Evolutionary conservation across 2,329 filamentous ascomycete genomes (phyloP).

Genomic region (Cryphonectria radicalis): DNA sequence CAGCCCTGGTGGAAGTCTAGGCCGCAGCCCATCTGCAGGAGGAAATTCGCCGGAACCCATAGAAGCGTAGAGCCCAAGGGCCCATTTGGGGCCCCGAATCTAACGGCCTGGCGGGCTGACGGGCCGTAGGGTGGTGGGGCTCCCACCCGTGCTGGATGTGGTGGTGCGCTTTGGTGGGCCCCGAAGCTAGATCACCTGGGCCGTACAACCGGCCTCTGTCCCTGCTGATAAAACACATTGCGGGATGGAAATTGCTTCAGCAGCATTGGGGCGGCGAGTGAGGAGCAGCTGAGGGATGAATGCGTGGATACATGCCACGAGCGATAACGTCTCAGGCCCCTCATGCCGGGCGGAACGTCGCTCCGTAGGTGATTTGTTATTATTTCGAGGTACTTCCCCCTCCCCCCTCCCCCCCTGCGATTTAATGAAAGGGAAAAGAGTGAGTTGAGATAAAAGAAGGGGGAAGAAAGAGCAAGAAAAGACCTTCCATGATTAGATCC

Average conservation of each 20-base stretch:
- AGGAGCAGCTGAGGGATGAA: not conserved
- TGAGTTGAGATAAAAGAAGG: too few relatives aligned
- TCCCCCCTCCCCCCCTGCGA: not conserved
- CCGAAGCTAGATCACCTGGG: slow-evolving; percentile 22
- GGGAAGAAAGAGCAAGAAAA: not conserved
- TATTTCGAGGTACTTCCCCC: slow-evolving; percentile 15
- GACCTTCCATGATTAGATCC: not conserved
- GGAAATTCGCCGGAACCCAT: slow-evolving; percentile 1
- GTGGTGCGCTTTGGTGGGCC: slow-evolving; percentile 15
- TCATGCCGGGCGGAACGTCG: slow-evolving; percentile 7
- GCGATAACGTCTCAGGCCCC: not conserved
- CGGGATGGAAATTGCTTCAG: not conserved
- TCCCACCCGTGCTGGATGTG: not conserved
- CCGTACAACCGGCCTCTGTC: slow-evolving; percentile 24
- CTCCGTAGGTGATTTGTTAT: slow-evolving; percentile 9
- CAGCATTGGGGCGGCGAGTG: slow-evolving; percentile 5
- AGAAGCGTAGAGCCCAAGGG: not conserved
- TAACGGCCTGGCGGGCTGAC: slow-evolving; percentile 25
- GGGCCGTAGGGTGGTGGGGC: slow-evolving; percentile 29
- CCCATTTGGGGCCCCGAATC: slow-evolving; percentile 4
- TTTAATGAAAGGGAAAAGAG: not conserved
- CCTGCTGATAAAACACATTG: not conserved
- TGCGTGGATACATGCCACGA: not conserved
- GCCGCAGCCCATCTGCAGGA: not conserved
- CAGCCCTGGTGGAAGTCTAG: not conserved